Base-by-base conservation (phyloP, 2,329 filamentous ascomycete genomes). In the Parastagonospora nodorum region DNA sequence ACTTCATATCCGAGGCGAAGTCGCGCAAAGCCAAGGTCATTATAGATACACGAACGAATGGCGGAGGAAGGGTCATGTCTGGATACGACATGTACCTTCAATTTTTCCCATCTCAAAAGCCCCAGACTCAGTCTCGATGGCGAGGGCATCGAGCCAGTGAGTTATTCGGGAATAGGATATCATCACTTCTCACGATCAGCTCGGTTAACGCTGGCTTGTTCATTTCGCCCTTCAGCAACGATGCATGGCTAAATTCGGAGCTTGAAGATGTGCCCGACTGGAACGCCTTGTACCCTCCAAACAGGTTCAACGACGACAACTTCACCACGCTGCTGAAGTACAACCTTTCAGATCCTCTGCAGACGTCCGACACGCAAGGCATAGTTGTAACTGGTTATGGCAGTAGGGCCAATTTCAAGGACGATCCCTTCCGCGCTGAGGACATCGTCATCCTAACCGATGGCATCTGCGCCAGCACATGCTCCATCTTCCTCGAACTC, bases 11-110 rank as follows among this genome's bases (percentile, higher is more conserved):
- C 0, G 67, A 76, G 24, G 77, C 79, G n/a, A 75, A 79, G 42
- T 58, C 67, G 0, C 74, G 75, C 1, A 83, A 84, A 58, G 80
- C 74, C 19, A 85, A 82, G 61, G 74, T 88, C 6, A 76, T 89
- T 40, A 82, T 89, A 54, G 87, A 89, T 58, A 61, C 89, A 5
- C 80, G 82, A 4, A 77, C 74, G 8, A 90, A 89, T 58, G 75
- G 75, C 0, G 87, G 87, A 16, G 87, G 87, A 11, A 69, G 66
- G 15, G 63, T 75, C 7, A 48, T 73, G 4, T 63, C 69, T 0
- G 75, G 72, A 32, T 75, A 74, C 57, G 75, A 78, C 49, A 63
- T 67, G 4, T 86, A 85, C 57, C 74, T 75, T 11, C 78, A 83
- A 60, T 77, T 85, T 57, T 84, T 84, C 69, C 82, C 82, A 0